Evolutionary conservation across 108 stramenopile species (phyloP).

Genomic region (Conticribra guillardii): DNA sequence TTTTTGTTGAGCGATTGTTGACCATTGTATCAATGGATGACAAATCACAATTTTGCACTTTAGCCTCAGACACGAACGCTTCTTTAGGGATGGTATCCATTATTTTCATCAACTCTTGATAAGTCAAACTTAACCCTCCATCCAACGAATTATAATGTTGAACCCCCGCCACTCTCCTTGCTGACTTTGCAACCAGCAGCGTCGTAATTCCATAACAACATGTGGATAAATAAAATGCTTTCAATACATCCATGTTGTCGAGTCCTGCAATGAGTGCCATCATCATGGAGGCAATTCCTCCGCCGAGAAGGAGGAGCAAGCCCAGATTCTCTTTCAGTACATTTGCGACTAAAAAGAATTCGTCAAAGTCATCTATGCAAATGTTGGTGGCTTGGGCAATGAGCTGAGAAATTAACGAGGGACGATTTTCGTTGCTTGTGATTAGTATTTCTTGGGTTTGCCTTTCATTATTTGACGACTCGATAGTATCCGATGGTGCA

Average conservation of each 20-base stretch:
- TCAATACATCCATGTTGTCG: constrained; percentile 21
- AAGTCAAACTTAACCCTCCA: constrained; percentile 14
- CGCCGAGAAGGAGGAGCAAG: constrained; percentile 30
- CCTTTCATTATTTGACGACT: neutral
- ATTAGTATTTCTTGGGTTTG: neutral
- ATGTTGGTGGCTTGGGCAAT: constrained; percentile 14
- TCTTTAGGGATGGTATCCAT: constrained; percentile 52
- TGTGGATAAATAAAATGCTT: constrained; percentile 29
- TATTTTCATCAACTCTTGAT: constrained; percentile 9
- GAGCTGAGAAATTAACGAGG: constrained; percentile 10
- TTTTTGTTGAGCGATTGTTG: constrained; percentile 23
- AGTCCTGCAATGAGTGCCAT: constrained; percentile 32
- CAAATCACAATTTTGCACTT: constrained; percentile 26
- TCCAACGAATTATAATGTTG: neutral
- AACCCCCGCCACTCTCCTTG: constrained; percentile 9
- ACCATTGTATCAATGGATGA: constrained; percentile 48
- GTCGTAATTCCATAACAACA: constrained; percentile 39
- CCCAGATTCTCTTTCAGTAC: constrained; percentile 33
- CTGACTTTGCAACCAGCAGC: constrained; percentile 36
- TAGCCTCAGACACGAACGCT: constrained; percentile 43
- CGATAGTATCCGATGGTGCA: neutral
- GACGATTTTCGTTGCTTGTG: constrained; percentile 5
- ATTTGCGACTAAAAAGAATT: constrained; percentile 29
- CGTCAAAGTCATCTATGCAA: constrained; percentile 27
- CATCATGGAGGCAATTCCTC: constrained; percentile 41